These are phyloP conservation scores for Haplosporangium sp. DNA, from an alignment of 371 early-diverging fungal genomes.

Conservation along the genomic window DNA sequence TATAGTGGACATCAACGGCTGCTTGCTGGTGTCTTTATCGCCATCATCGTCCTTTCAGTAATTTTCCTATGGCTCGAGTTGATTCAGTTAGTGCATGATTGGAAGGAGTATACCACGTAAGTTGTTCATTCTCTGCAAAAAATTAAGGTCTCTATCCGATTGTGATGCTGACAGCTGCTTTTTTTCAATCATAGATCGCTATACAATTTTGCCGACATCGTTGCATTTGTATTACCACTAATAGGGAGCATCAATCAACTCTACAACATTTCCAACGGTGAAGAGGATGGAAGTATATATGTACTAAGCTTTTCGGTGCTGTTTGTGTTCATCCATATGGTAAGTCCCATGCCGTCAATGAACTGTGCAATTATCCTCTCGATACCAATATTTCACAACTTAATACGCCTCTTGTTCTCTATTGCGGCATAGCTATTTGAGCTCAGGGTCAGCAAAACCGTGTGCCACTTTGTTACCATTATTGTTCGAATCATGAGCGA, in stretches of 20 bases:
- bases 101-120: conserved; percentile 1
- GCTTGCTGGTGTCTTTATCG: conserved; percentile 10
- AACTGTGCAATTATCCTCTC: not conserved
- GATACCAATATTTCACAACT: not conserved
- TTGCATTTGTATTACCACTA: conserved; percentile 3
- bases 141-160: too few species aligned
- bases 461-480: conserved; percentile 31
- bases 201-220: conserved; percentile 10
- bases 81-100: not conserved
- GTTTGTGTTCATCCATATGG: conserved; percentile 22
- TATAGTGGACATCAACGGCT: not conserved
- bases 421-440: conserved; percentile 15
- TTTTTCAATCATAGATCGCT: conserved; percentile 4
- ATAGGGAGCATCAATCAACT: conserved; percentile 13
- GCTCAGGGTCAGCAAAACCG: conserved; percentile 13
- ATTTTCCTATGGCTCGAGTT: conserved; percentile 21
- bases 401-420: not conserved
- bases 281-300: not conserved
- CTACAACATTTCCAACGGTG: not conserved
- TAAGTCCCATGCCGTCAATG: not conserved
- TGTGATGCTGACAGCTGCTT: not conserved
- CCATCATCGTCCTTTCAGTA: conserved; percentile 10
- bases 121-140: not conserved
- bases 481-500: conserved; percentile 12
- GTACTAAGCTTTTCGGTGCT: conserved; percentile 16